A percentile compares a stretch with the other conserved stretches of the same genome.
Conservation (phyloP, 2,329 filamentous ascomycete species). For the Clarireedia monteithiana region DNA sequence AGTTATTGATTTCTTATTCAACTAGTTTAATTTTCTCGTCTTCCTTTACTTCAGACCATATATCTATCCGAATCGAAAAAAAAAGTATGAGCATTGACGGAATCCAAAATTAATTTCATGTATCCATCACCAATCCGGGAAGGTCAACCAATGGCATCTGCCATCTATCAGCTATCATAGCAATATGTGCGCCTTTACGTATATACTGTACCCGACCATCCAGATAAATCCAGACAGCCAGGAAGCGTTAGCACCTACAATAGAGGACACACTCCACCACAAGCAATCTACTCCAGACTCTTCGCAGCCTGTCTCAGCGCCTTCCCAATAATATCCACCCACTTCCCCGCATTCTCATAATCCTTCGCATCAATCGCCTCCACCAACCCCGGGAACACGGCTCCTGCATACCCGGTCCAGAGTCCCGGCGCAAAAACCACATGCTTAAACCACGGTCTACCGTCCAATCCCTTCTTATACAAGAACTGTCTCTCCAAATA, state of each 20-base stretch:
- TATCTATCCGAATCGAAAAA: too few species aligned
- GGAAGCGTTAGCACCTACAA: neutral
- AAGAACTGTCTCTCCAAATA: conserved; percentile 73
- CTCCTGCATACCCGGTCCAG: conserved; percentile 85
- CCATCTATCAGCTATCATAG: too few species aligned
- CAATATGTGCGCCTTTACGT: too few species aligned
- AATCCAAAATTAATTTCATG: too few species aligned
- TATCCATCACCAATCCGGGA: too few species aligned
- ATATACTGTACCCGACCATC: too few species aligned
- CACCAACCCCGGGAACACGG: conserved; percentile 55
- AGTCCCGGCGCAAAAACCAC: conserved; percentile 86
- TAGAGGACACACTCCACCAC: neutral
- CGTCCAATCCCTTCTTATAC: conserved; percentile 67
- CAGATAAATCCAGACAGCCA: neutral
- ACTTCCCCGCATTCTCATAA: conserved; percentile 48
- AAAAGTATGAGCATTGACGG: too few species aligned
- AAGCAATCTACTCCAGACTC: neutral
- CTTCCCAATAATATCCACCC: conserved; percentile 49
- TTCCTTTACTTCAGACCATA: too few species aligned
- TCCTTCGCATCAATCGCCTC: conserved; percentile 56
- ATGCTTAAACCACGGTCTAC: conserved; percentile 85
- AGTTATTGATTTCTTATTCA: too few species aligned
- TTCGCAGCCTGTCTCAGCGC: neutral
- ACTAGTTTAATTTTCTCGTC: too few species aligned
- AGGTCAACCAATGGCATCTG: too few species aligned